phyloP scores from a whole-genome alignment of 2,329 filamentous ascomycete genomes.

The Cladophialophora immunda region DNA sequence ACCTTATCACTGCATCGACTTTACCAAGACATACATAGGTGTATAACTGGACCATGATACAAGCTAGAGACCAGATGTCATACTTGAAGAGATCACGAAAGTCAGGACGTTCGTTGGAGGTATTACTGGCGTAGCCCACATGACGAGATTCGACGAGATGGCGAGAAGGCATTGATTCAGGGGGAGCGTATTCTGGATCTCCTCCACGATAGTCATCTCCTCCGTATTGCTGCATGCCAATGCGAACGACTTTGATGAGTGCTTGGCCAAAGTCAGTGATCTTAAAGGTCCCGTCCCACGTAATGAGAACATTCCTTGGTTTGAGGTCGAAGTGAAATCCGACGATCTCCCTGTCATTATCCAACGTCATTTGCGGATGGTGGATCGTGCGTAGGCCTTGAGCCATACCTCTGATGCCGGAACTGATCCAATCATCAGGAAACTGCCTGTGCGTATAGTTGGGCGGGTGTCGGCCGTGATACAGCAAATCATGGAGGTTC shows the following conservation, averaged over 20 bases:
- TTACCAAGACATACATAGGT: constrained; percentile 7
- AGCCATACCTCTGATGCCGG: constrained; percentile 7
- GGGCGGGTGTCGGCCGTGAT: not conserved
- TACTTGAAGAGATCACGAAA: constrained; percentile 8
- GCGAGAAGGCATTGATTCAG: constrained; percentile 8
- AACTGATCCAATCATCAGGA: constrained; percentile 12
- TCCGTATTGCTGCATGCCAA: constrained; percentile 4
- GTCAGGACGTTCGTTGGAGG: not conserved
- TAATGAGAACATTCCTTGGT: constrained; percentile 11
- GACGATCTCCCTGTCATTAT: constrained; percentile 2
- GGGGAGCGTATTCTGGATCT: constrained; percentile 8
- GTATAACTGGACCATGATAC: constrained; percentile 11
- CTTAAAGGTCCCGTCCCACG: constrained; percentile 6
- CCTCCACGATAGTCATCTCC: constrained; percentile 5
- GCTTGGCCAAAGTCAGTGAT: constrained; percentile 15
- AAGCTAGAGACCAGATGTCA: constrained; percentile 12
- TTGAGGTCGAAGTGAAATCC: constrained; percentile 11
- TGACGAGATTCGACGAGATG: constrained; percentile 1
- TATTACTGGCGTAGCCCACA: not conserved
- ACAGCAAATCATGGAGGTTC: constrained; percentile 9
- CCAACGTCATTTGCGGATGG: not conserved
- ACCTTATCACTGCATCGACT: not conserved
- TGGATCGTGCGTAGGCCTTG: constrained; percentile 9
- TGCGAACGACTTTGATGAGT: constrained; percentile 12
- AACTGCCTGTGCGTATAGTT: not conserved